Base-by-base conservation (phyloP, 805 yeast species). In the Zygoascus bituminiphila region DNA sequence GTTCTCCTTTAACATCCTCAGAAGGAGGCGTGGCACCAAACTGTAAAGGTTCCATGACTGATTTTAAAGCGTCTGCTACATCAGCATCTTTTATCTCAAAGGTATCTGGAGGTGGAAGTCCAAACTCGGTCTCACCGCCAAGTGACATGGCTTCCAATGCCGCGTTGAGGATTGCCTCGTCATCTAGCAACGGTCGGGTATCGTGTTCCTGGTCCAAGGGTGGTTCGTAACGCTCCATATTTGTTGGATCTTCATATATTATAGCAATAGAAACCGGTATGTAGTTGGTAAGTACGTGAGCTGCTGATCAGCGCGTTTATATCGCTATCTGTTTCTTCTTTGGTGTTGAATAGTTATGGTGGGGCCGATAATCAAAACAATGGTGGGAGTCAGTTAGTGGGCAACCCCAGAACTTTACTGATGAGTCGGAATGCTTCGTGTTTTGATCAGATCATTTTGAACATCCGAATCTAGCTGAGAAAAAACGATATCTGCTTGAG, bases 121-220 rank as follows among this genome's bases (percentile, higher is more conserved):
- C 33, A 29, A 12, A 29, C 24, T 39, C 42, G 7, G 24, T 9
- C 19, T 39, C 42, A 9, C 22, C 22, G 15, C 22, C 26, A n/a
- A 41, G 22, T 4, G 44, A 41, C 15, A 41, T 22, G 7, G 31
- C 44, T 14, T 41, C 22, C 8, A 41, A 21, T 14, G 44, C 44
- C 35, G 31, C 44, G 22, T 25, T 25, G 21, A 41, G 5, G 19
- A 41, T 24, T 5, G 31, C 44, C 26, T 41, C 44, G 17, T 36
- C 39, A 20, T 15, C 39, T 19, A 36, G 9, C 8, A 17, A 15
- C 39, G 39, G 39, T 20, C 17, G 14, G 17, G 20, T 20, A 6
- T 15, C 7, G 17, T 17, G 20, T 10, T 36, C 21, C 12, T 36
- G 15, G 33, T 29, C 33, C 33, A 29, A 29, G n/a, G 33, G 33